These are phyloP conservation scores for Leucosporidium scottii DNA, from an alignment of 768 basidiomycete genomes.

Conservation along the genomic window DNA sequence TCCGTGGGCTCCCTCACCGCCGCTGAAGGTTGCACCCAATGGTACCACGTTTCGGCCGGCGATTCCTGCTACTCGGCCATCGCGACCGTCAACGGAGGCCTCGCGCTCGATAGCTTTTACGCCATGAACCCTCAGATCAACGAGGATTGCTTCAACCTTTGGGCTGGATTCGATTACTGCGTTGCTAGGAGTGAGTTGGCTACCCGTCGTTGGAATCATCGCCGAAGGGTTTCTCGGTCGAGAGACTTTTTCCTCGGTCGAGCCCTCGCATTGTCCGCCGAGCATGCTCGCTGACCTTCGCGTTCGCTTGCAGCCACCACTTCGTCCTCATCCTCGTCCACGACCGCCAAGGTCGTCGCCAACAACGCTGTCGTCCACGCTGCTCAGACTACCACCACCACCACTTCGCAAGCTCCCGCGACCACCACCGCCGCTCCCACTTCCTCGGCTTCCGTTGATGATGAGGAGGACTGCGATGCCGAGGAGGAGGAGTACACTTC, in stretches of 20 bases:
- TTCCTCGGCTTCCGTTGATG: background rate
- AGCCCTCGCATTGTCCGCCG: background rate
- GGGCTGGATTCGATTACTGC: constrained; percentile 10
- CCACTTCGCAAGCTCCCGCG: background rate
- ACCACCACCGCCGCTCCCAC: background rate
- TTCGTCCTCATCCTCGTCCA: background rate
- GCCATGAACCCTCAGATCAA: constrained; percentile 8
- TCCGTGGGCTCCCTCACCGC: background rate
- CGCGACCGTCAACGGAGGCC: too few species aligned
- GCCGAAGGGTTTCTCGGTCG: too few species aligned
- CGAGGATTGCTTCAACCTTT: constrained; percentile 9
- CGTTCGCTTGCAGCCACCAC: background rate
- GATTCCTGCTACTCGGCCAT: constrained; percentile 6
- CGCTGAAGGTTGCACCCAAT: constrained; percentile 17
- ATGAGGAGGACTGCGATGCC: background rate
- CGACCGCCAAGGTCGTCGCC: background rate
- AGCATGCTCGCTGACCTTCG: background rate
- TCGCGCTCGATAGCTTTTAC: background rate
- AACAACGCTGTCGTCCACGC: background rate
- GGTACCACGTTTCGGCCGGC: background rate
- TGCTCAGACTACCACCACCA: background rate
- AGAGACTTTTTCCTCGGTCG: background rate
- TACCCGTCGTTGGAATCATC: background rate
- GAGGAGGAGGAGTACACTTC: constrained; percentile 1
- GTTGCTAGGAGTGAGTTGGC: constrained; percentile 2